Conservation (phyloP, 345 rosid genomes). For the Fremontodendron californicum region DNA sequence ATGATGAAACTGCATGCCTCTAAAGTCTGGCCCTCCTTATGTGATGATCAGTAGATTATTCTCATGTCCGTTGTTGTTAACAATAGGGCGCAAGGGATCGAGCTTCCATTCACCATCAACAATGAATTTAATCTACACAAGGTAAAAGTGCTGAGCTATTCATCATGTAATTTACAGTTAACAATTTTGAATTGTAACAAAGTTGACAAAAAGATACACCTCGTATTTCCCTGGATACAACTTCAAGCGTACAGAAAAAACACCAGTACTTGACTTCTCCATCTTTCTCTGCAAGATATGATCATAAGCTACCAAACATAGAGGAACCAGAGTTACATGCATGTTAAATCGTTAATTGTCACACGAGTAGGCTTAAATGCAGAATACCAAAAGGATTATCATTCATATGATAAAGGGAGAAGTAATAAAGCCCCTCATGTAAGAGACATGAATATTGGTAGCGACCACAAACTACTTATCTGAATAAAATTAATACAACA, state of each 20-base stretch:
- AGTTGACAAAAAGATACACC: slow-evolving; percentile 35
- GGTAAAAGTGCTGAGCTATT: slow-evolving; percentile 11
- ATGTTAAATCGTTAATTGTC: neutral
- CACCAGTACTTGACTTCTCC: slow-evolving; percentile 66
- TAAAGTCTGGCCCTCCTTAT: slow-evolving; percentile 15
- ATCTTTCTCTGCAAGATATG: slow-evolving; percentile 65
- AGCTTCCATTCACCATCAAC: slow-evolving; percentile 94
- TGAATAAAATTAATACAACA: neutral
- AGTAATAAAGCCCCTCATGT: neutral
- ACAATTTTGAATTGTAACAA: neutral
- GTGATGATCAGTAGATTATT: slow-evolving; percentile 73
- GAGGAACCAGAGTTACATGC: neutral
- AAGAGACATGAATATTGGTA: neutral
- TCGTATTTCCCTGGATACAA: slow-evolving; percentile 88
- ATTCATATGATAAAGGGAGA: neutral
- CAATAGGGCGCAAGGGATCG: slow-evolving; percentile 86
- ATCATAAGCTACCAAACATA: slow-evolving; percentile 7
- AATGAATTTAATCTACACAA: slow-evolving; percentile 74
- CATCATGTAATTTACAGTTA: neutral
- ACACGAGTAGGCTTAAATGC: neutral
- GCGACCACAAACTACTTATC: neutral
- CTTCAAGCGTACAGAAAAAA: slow-evolving; percentile 62
- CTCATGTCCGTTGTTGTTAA: slow-evolving; percentile 51
- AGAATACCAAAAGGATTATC: neutral
- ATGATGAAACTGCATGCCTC: neutral